phyloP scores from a whole-genome alignment of 345 rosid species.

The Populus deltoides region DNA sequence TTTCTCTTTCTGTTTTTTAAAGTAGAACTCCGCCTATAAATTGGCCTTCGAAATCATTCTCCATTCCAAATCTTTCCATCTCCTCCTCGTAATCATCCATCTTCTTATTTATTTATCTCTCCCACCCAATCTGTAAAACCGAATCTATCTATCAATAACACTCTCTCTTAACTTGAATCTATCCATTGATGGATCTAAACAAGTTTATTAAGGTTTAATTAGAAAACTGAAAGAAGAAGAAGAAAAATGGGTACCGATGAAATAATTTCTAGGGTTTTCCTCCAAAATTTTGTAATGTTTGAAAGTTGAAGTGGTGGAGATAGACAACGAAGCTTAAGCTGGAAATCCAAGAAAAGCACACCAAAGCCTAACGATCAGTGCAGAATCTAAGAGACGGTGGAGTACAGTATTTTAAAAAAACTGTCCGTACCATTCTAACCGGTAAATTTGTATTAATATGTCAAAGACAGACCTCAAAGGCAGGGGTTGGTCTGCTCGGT shows the following conservation, averaged over 20 bases:
- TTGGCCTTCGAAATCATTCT: conserved; percentile 70
- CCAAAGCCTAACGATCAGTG: not conserved
- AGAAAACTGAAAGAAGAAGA: too few relatives aligned
- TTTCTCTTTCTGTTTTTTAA: conserved; percentile 57
- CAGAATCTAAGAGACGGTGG: too few relatives aligned
- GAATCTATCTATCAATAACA: not conserved
- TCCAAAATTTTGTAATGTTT: not conserved
- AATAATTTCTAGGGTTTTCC: not conserved
- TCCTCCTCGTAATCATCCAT: conserved; percentile 89
- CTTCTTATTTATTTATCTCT: conserved; percentile 1
- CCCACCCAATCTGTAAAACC: not conserved
- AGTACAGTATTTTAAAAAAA: too few relatives aligned
- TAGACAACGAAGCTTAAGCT: not conserved
- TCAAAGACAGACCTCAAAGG: too few relatives aligned
- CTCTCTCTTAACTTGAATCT: too few relatives aligned
- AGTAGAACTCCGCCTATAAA: conserved; percentile 72
- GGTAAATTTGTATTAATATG: too few relatives aligned
- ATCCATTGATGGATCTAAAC: too few relatives aligned
- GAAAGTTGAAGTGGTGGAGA: too few relatives aligned
- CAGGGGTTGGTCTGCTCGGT: too few relatives aligned
- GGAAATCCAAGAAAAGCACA: not conserved
- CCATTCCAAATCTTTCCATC: conserved; percentile 83
- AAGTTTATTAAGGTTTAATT: too few relatives aligned
- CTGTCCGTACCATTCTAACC: too few relatives aligned
- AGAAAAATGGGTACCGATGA: not conserved